Conservation (phyloP, 768 basidiomycete species). For the Gautieria morchelliformis region DNA sequence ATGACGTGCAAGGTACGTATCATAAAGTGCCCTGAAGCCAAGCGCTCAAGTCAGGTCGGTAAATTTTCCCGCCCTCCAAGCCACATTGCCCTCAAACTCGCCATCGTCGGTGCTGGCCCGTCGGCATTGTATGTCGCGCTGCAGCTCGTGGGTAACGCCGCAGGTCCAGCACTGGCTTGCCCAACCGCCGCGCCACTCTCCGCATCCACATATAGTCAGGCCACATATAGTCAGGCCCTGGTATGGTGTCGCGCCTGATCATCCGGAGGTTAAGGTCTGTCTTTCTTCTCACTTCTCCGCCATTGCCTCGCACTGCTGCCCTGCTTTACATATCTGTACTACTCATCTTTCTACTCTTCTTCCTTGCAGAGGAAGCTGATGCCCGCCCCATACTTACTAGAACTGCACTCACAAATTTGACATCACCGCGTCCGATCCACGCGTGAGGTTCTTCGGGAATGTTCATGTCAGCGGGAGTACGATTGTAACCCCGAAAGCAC, state of each 20-base stretch:
- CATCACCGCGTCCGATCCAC: slow-evolving; percentile 60
- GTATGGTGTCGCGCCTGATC: slow-evolving; percentile 96
- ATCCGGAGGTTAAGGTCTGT: slow-evolving; percentile 91
- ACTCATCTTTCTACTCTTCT: background rate
- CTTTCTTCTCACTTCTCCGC: background rate
- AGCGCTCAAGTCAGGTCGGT: too few species aligned
- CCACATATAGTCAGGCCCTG: slow-evolving; percentile 90
- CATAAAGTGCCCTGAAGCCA: too few species aligned
- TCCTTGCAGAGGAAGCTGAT: background rate
- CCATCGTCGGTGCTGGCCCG: slow-evolving; percentile 88
- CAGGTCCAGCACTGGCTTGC: slow-evolving; percentile 64
- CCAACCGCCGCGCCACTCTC: slow-evolving; percentile 14
- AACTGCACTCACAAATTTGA: slow-evolving; percentile 98
- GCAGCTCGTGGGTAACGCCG: slow-evolving; percentile 23
- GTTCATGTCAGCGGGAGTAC: slow-evolving; percentile 43
- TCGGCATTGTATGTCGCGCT: slow-evolving; percentile 90
- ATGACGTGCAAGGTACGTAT: too few species aligned
- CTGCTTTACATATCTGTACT: too few species aligned
- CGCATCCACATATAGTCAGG: slow-evolving; percentile 85
- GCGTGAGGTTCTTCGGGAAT: slow-evolving; percentile 89
- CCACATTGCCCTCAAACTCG: slow-evolving; percentile 73
- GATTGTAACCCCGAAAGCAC: background rate
- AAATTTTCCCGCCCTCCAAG: too few species aligned
- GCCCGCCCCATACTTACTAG: slow-evolving; percentile 29
- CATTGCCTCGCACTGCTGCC: too few species aligned